Base-by-base conservation (phyloP, 805 yeast genomes). In the Kodamaea sagamina region DNA sequence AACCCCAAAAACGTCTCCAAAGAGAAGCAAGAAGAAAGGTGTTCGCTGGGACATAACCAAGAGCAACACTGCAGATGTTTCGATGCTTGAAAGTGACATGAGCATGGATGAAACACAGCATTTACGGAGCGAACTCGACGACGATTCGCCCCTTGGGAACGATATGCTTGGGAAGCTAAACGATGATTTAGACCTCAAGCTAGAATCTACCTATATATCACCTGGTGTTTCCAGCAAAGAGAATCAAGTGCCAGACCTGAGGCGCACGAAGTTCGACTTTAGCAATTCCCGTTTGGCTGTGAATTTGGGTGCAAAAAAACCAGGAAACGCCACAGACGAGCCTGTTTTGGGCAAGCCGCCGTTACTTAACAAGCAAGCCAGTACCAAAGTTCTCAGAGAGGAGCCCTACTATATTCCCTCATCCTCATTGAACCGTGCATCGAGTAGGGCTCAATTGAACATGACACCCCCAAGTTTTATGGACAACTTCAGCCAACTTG, bases 341-440 rank as follows among this genome's bases (percentile, higher is more conserved):
- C 42, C 40, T 27, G 40, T 35, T 7, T 29, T 40, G 9, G 44
- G 55, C 19, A 59, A 53, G 39, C 45, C 51, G 7, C 67, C 69
- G 3, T 52, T 69, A 26, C 57, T 69, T 18, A 69, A 70, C 47
- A 67, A 62, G 43, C 58, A 52, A 36, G 72, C 72, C 19, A 58
- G 65, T 47, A 51, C 58, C 4, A 58, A 53, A 16, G 43, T 59
- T 3, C 28, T 44, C 8, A 26, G 19, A 21, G 43, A 27, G n/a
- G 36, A 39, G 10, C 24, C 40, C 4, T 13, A 9, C 11, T 42
- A 39, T 31, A 21, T 44, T 17, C 31, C 41, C 3, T 41, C 43
- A 10, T 43, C 48, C 10, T 22, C 22, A 21, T 21, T 17, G 4
- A 24, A 35, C 11, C 36, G 31, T 6, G 27, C 16, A 24, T 32